Percentiles rank a stretch among this genome's conserved stretches.
phyloP scores from a whole-genome alignment of 2,329 filamentous ascomycete genomes.

The Sclerotinia minor region DNA sequence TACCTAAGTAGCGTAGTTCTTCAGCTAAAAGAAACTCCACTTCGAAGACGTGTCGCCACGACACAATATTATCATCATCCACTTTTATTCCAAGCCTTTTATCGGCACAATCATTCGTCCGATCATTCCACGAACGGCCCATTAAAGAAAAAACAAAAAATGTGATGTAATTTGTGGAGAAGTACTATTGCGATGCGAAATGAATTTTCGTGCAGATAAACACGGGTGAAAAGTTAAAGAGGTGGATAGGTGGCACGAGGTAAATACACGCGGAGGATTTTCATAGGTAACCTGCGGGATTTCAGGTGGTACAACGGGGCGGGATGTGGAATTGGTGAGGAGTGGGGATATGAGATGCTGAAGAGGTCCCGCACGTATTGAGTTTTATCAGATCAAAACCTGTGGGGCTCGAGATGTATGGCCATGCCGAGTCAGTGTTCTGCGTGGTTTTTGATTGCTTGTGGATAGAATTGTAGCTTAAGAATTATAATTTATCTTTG shows the following conservation, averaged over 20 bases:
- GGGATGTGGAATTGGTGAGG: not conserved
- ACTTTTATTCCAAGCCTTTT: not conserved
- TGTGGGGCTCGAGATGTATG: not conserved
- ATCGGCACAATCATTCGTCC: not conserved
- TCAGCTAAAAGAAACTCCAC: not conserved
- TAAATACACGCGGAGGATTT: not conserved
- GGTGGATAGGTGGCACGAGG: not conserved
- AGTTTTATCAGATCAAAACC: not conserved
- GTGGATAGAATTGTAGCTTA: not conserved
- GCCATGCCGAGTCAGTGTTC: not conserved
- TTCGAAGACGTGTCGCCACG: slow-evolving; percentile 9
- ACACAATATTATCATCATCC: not conserved
- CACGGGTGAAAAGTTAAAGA: not conserved
- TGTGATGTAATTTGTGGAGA: not conserved
- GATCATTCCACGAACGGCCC: not conserved
- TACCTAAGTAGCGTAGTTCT: not conserved
- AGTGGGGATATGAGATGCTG: not conserved
- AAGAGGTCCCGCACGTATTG: not conserved
- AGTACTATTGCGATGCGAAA: not conserved
- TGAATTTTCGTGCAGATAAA: not conserved
- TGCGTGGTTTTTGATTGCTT: not conserved
- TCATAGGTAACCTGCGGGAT: not conserved
- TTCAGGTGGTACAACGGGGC: not conserved
- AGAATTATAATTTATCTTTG: not conserved
- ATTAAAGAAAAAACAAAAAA: not conserved